Conservation (phyloP, 2,329 filamentous ascomycete species). For the Pseudofabraea citricarpa region DNA sequence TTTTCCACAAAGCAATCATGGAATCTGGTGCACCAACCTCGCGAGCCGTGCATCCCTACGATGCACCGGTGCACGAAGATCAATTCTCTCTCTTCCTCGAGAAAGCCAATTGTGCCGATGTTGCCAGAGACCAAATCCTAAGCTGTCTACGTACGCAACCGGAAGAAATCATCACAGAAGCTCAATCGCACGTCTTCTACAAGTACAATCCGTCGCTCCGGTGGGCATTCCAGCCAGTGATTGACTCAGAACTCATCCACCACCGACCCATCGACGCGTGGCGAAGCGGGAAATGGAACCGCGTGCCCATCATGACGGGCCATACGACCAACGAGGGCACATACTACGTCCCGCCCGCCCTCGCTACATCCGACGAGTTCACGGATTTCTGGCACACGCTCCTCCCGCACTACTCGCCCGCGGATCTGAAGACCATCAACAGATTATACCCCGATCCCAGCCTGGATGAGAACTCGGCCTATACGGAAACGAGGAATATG, state of each 20-base stretch:
- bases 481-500: slow-evolving; percentile 30
- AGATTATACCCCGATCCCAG: slow-evolving; percentile 56
- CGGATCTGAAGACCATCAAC: slow-evolving; percentile 50
- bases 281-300: slow-evolving; percentile 45
- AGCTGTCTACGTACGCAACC: slow-evolving; percentile 40
- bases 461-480: slow-evolving; percentile 33
- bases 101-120: slow-evolving; percentile 33
- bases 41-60: slow-evolving; percentile 45
- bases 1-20: slow-evolving; percentile 48
- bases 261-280: slow-evolving; percentile 52
- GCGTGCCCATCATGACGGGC: slow-evolving; percentile 59
- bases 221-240: slow-evolving; percentile 65
- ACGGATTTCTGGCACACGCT: slow-evolving; percentile 54
- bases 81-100: slow-evolving; percentile 50
- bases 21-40: slow-evolving; percentile 50
- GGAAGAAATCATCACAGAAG: slow-evolving; percentile 30
- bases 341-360: slow-evolving; percentile 49
- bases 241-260: slow-evolving; percentile 55
- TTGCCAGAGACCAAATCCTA: slow-evolving; percentile 42
- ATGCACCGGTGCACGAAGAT: slow-evolving; percentile 50
- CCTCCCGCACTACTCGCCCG: slow-evolving; percentile 47
- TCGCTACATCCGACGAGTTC: slow-evolving; percentile 48
- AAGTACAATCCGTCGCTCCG: slow-evolving; percentile 36
- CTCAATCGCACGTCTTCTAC: slow-evolving; percentile 38
- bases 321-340: slow-evolving; percentile 64